Evolutionary conservation across 768 basidiomycete genomes (phyloP), one percentile per base, ranked within the genome.

Genomic region (Trichaptum fuscoviolaceum): DNA sequence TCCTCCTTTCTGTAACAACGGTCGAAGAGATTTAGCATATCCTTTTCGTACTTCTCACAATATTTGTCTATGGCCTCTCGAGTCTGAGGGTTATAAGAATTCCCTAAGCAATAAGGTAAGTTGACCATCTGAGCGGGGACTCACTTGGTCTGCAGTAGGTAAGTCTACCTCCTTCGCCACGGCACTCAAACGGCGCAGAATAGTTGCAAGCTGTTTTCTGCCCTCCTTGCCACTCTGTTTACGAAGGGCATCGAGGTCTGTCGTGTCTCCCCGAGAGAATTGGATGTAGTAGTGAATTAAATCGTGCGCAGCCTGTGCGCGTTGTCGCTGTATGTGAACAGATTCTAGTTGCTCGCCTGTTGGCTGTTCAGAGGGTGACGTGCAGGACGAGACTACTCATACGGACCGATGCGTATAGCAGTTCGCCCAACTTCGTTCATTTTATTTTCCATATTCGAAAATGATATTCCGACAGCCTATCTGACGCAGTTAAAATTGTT

Each of bases 1-100:
- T 99, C 97, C 35, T 96, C 95, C 74, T 94, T 93, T 64, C 96
- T 87, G 77, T 99, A 99, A 72, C 93, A 96, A 70, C 91, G 82
- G 75, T 99, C 97, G 74, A 99, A 99, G 57, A 99, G 81, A 73
- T 92, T 88, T 64, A 99, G 85, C 87, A 98, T 96, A 74, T 99
- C 96, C 79, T 96, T 99, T 77, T 99, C 97, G 70, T 99, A 99
- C 76, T 91, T 93, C 79, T 99, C 97, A 79, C 97, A 97, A 71
- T 98, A 99, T 74, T 91, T 92, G 72, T 99, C 96, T 67, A 99
- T 95, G 66, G 83, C 89, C 75, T 97, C 95, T 68, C 92, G 82
- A 1, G 95, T 95, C 90, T 96, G 72, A 2, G 12, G 7, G 25
- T 23, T 23, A 8, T 7, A n/a, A 17, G 30, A 58, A 26, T 36